phyloP scores from a whole-genome alignment of 1,139 yeast genomes.

The Yamadazyma epiphylla region DNA sequence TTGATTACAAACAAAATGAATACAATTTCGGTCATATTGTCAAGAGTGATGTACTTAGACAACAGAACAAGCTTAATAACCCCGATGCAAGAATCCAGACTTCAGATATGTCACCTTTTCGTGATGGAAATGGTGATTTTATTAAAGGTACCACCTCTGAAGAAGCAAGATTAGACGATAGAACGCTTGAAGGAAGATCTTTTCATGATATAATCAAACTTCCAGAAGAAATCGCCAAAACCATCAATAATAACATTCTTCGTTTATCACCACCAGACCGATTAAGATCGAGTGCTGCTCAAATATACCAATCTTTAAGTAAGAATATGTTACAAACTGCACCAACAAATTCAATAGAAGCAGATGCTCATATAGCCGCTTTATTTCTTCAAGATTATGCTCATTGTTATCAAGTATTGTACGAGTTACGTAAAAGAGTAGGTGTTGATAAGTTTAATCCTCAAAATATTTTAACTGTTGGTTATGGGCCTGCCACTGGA shows the following conservation, averaged over 20 bases:
- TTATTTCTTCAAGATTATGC: conserved; percentile 85
- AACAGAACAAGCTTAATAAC: conserved; percentile 14
- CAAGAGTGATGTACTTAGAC: conserved; percentile 28
- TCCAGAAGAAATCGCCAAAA: conserved; percentile 50
- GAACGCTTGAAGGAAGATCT: conserved; percentile 45
- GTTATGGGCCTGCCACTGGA: conserved; percentile 93
- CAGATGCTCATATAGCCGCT: conserved; percentile 80
- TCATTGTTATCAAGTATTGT: conserved; percentile 60
- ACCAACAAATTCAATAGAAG: conserved; percentile 54
- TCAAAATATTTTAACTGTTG: conserved; percentile 65
- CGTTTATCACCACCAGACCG: conserved; percentile 51
- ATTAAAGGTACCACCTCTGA: conserved; percentile 43
- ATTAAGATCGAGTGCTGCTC: conserved; percentile 53
- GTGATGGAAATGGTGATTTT: conserved; percentile 37
- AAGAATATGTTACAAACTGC: conserved; percentile 53
- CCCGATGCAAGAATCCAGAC: conserved; percentile 1
- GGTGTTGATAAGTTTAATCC: conserved; percentile 54
- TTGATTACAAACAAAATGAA: conserved; percentile 26
- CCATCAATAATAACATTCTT: conserved; percentile 58
- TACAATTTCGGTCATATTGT: conserved; percentile 47
- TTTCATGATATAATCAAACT: conserved; percentile 43
- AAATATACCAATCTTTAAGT: conserved; percentile 45
- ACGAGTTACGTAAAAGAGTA: conserved; percentile 59
- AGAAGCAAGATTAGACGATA: conserved; percentile 52
- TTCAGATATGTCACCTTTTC: conserved; percentile 20